Evolutionary conservation across 1,139 yeast species (phyloP).

Genomic region (Suhomyces atakaporum): DNA sequence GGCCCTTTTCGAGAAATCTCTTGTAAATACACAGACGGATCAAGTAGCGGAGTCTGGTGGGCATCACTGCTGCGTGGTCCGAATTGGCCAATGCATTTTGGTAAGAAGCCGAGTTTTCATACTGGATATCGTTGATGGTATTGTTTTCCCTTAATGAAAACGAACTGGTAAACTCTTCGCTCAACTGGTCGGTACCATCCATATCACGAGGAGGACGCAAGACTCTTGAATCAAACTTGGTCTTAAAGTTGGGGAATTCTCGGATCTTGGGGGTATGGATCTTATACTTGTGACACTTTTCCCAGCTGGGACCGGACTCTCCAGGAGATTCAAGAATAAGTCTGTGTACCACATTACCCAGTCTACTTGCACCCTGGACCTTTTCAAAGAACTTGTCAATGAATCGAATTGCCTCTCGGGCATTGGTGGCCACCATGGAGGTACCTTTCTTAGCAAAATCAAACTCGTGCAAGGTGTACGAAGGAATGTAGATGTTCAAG

Average conservation of each 20-base stretch:
- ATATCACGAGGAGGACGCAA: constrained; percentile 19
- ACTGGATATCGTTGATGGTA: constrained; percentile 31
- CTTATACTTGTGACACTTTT: constrained; percentile 46
- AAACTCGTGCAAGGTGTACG: constrained; percentile 58
- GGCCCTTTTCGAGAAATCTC: constrained; percentile 36
- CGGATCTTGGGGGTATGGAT: constrained; percentile 43
- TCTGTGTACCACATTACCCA: constrained; percentile 19
- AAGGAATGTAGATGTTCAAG: constrained; percentile 47
- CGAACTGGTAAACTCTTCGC: constrained; percentile 13
- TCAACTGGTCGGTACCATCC: constrained; percentile 10
- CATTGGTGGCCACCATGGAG: constrained; percentile 56
- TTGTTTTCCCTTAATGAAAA: constrained; percentile 12
- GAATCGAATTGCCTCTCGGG: constrained; percentile 57
- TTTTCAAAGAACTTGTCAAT: constrained; percentile 46
- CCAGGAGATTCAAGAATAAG: constrained; percentile 32
- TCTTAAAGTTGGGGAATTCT: constrained; percentile 50
- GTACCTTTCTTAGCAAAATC: constrained; percentile 56
- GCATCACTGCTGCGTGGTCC: constrained; percentile 47
- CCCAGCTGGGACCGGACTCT: constrained; percentile 54
- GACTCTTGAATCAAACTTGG: constrained; percentile 36
- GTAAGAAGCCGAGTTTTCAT: constrained; percentile 35
- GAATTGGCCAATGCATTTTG: constrained; percentile 30
- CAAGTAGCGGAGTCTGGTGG: constrained; percentile 48
- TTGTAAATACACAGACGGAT: constrained; percentile 55
- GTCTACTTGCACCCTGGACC: constrained; percentile 13